phyloP scores from a whole-genome alignment of 176 grass and related monocot genomes.

The Ananas comosus region DNA sequence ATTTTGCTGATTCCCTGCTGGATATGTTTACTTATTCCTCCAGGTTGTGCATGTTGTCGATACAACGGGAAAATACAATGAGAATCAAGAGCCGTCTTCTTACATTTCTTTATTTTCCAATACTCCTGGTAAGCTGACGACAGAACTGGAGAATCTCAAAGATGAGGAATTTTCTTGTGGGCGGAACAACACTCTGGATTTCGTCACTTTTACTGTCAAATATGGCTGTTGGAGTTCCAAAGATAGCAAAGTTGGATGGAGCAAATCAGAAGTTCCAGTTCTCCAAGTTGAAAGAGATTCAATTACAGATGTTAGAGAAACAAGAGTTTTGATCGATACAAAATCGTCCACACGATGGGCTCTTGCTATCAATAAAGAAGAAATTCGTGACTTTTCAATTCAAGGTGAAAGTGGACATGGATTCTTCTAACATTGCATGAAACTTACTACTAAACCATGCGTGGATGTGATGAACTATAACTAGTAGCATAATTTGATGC shows the following conservation, averaged over 20 bases:
- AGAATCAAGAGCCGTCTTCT: conserved; percentile 48
- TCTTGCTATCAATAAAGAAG: conserved; percentile 69
- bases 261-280: conserved; percentile 52
- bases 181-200: conserved; percentile 53
- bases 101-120: conserved; percentile 85
- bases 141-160: conserved; percentile 51
- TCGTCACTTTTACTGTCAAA: conserved; percentile 75
- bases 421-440: neutral
- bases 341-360: conserved; percentile 71
- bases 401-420: conserved; percentile 29
- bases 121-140: conserved; percentile 68
- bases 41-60: conserved; percentile 97
- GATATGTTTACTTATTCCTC: neutral
- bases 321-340: conserved; percentile 57
- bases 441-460: neutral
- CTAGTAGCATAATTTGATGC: neutral
- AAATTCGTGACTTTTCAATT: conserved; percentile 66
- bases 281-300: conserved; percentile 78
- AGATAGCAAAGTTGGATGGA: conserved; percentile 51
- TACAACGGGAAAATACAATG: conserved; percentile 37
- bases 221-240: conserved; percentile 81
- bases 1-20: neutral
- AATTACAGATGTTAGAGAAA: conserved; percentile 31
- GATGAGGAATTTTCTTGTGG: conserved; percentile 83
- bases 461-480: neutral